These are phyloP conservation scores for Xerocomus amazonicus DNA, from an alignment of 1,284 basidiomycete genomes.

Conservation along the genomic window DNA sequence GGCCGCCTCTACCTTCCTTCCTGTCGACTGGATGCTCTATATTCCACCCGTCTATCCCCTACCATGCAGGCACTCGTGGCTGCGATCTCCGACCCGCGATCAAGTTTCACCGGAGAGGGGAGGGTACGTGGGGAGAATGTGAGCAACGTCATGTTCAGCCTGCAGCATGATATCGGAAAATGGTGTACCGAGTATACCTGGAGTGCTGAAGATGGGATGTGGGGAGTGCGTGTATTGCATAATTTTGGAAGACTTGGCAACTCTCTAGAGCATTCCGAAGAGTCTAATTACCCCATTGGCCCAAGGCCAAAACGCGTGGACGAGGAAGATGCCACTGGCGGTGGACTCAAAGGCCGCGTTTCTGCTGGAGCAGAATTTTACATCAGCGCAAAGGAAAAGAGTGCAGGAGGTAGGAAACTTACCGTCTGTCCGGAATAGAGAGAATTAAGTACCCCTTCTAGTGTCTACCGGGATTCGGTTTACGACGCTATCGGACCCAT, in stretches of 20 bases:
- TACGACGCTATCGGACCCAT: constrained; percentile 80
- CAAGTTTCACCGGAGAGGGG: constrained; percentile 43
- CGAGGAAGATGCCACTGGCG: constrained; percentile 87
- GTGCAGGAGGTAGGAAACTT: constrained; percentile 69
- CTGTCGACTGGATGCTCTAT: constrained; percentile 84
- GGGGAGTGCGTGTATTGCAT: constrained; percentile 86
- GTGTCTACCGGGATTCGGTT: constrained; percentile 93
- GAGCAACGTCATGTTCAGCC: constrained; percentile 82
- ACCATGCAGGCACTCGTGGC: constrained; percentile 69
- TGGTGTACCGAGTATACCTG: constrained; percentile 96
- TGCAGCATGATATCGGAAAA: constrained; percentile 90
- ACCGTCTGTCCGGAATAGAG: not conserved
- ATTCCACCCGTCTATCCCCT: constrained; percentile 75
- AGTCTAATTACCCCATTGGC: constrained; percentile 20
- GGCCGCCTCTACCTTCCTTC: constrained; percentile 90
- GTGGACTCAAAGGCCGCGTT: constrained; percentile 84
- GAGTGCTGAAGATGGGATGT: constrained; percentile 92
- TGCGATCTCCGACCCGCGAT: constrained; percentile 71
- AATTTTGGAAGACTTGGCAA: constrained; percentile 76
- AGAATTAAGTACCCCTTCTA: constrained; percentile 31
- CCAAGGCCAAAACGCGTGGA: constrained; percentile 63
- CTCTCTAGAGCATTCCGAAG: constrained; percentile 30
- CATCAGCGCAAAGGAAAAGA: constrained; percentile 89
- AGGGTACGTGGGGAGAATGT: constrained; percentile 41
- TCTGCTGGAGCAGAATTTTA: constrained; percentile 94